Evolutionary conservation across 1,284 basidiomycete genomes (phyloP), one percentile per base, ranked within the genome.

Genomic region (Apiotrichum brassicae): DNA sequence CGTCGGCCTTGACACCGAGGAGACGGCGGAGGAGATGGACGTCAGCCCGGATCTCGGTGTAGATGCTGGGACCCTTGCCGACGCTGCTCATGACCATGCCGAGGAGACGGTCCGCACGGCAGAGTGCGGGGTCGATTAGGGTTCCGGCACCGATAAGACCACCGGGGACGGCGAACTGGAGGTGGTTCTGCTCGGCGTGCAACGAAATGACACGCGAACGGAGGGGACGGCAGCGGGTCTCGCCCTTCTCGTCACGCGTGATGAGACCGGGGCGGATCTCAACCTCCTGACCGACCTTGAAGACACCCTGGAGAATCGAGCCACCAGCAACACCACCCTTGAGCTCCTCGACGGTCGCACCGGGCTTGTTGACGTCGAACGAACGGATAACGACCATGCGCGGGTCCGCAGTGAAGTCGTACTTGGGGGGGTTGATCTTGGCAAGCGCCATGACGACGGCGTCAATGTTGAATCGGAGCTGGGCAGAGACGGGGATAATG

Each of bases 341-440:
- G 53, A 98, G 81, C 55, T 98, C 94, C 62, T 95, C 87, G 9
- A 98, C 91, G 70, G 94, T 90, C 6, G 93, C 84, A 70, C 94
- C 94, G 12, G 94, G 94, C 76, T 97, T 97, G 82, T 98, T 98
- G 72, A 98, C 94, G 73, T 98, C 95, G 76, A 98, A 98, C n/a
- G 93, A 97, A 65, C 92, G 90, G 71, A 98, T 98, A 69, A 98
- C 93, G 65, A 98, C 97, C 60, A 98, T 83, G 42, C 86, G 83
- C 0, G 94, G 91, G 59, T 89, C 83, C 37, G 91, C 85, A 33
- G 83, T 80, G 73, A 98, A 98, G 77, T 98, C 87, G 57, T 94
- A 87, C 33, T 85, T 77, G 34, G 94, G 94, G 40, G 97, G 87
- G 11, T 94, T 90, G 62, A 98, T 97, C 52, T 87, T 84, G 62